phyloP scores from a whole-genome alignment of 2,329 filamentous ascomycete genomes.

The Trichocomaceae sp. region DNA sequence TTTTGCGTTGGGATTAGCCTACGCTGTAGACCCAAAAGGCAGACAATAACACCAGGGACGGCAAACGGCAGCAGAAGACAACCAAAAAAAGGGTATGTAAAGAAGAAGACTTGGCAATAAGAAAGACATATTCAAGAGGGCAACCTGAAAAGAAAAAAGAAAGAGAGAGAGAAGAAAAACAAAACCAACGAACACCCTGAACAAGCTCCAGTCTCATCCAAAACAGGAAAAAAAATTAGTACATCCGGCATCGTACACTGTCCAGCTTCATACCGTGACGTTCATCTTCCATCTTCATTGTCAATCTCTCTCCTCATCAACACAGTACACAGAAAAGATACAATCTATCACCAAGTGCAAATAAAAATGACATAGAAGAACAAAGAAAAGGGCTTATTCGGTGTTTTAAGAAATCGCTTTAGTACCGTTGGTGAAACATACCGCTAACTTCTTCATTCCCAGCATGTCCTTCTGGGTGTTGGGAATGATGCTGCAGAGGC shows the following conservation, averaged over 20 bases:
- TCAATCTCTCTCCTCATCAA: neutral
- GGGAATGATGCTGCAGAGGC: slow-evolving; percentile 67
- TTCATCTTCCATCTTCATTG: neutral
- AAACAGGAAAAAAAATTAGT: slow-evolving; percentile 5
- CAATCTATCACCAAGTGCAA: slow-evolving; percentile 9
- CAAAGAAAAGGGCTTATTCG: slow-evolving; percentile 5
- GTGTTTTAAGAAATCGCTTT: slow-evolving; percentile 29
- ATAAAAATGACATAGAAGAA: slow-evolving; percentile 8
- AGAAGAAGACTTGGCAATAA: neutral
- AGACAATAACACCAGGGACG: slow-evolving; percentile 12
- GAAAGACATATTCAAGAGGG: neutral
- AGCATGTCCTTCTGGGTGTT: slow-evolving; percentile 59
- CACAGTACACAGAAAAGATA: slow-evolving; percentile 3
- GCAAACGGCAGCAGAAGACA: slow-evolving; percentile 17
- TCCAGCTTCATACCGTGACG: neutral
- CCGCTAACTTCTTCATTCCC: slow-evolving; percentile 71
- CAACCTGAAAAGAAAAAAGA: neutral
- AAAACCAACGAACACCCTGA: slow-evolving; percentile 10
- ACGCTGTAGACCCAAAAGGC: slow-evolving; percentile 28
- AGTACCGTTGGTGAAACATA: slow-evolving; percentile 89
- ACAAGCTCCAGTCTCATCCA: slow-evolving; percentile 19
- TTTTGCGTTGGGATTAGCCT: slow-evolving; percentile 34
- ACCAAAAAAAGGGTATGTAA: neutral
- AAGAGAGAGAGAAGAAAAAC: slow-evolving; percentile 16
- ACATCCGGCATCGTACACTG: slow-evolving; percentile 9